These are phyloP conservation scores for Ophiocordyceps australis DNA, from an alignment of 2,329 filamentous ascomycete genomes.

Conservation along the genomic window DNA sequence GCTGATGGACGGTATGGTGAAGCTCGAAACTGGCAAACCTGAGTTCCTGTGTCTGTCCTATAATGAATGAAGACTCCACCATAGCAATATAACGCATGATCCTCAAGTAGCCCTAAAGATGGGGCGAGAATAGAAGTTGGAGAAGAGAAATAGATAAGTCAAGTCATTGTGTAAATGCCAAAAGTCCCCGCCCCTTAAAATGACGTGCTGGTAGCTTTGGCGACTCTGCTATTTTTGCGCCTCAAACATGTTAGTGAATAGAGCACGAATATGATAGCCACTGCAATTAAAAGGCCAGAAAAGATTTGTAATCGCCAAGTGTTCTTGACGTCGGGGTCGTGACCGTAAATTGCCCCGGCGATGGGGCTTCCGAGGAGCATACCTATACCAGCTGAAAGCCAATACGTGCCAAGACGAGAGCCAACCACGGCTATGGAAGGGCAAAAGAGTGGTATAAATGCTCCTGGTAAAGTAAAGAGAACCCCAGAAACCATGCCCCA, in stretches of 20 bases:
- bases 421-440: constrained; percentile 1
- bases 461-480: background rate
- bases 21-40: too few relatives aligned
- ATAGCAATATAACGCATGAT: too few relatives aligned
- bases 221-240: too few relatives aligned
- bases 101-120: too few relatives aligned
- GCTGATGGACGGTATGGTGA: too few relatives aligned
- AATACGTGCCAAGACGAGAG: background rate
- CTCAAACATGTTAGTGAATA: background rate
- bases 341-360: background rate
- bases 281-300: background rate
- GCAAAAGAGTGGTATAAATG: constrained; percentile 1
- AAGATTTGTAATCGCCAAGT: background rate
- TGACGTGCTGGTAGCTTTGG: too few relatives aligned
- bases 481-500: constrained; percentile 1
- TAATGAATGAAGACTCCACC: too few relatives aligned
- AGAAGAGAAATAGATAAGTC: too few relatives aligned
- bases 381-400: background rate
- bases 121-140: too few relatives aligned
- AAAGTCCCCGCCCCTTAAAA: too few relatives aligned
- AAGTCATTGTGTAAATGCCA: too few relatives aligned
- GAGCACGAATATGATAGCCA: background rate
- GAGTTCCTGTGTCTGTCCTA: too few relatives aligned
- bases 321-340: background rate
- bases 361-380: constrained; percentile 1